Evolutionary conservation across 768 basidiomycete species (phyloP), one percentile per base, ranked within the genome.

Genomic region (Sistotremastrum suecicum): DNA sequence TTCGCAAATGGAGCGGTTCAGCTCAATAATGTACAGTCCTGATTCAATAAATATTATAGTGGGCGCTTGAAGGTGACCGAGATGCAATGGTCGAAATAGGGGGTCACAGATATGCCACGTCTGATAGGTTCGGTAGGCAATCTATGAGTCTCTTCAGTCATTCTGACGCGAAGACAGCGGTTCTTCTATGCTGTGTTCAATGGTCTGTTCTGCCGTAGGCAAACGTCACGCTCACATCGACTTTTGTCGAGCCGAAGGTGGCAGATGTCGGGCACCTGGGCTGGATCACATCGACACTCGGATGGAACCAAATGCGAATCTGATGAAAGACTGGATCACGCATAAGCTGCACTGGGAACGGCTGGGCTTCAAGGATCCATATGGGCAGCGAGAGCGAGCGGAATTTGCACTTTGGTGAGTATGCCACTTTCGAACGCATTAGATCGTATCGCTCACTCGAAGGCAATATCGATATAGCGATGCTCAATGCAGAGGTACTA

Each of bases 111-210:
- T 80, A 75, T 54, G 72, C 66, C 10, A 51, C 69, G 20, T 20
- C 20, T 20, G 20, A 20, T 20, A 20, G 20, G 20, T 20, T 20
- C 20, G 20, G 20, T 20, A 20, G 20, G 20, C 20, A 20, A 20
- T 20, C 20, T 20, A 20, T 20, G 20, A 20, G 20, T 20, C 20
- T 20, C 20, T 20, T 20, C 20, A 20, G 20, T 20, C 20, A 20
- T 20, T 20, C 20, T 20, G 20, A 20, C 20, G 20, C 0, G 65
- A 68, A 28, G 75, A 76, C 44, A 71, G 74, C 39, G 75, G 78
- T 5, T 75, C 75, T 0, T 76, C 77, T 0, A 75, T 78, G 72
- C 66, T 79, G 64, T 79, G 78, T 52, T 77, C 66, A 39, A 62
- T 78, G 12, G 56, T 75, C 32, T 80, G 75, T 50, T 63, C 67